Evolutionary conservation across 345 rosid genomes (phyloP), one percentile per base, ranked within the genome.

Genomic region (Salix udensis): DNA sequence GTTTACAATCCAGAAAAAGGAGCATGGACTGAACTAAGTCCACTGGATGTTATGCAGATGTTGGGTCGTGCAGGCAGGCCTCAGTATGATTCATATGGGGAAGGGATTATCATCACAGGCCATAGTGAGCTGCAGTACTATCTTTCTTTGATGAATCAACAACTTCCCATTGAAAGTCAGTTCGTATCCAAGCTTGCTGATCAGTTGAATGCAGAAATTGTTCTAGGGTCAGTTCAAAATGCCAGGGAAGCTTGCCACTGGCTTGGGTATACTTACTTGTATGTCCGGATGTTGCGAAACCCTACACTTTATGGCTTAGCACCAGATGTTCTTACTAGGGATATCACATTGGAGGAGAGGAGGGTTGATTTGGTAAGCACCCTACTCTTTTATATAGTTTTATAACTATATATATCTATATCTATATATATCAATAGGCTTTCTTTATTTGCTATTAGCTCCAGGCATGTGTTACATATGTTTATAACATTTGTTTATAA

Each of bases 51-150:
- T 68, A 93, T 96, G 99, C 99, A 96, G 91, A 96, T 96, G 97
- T 88, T 96, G 83, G 99, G 99, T 77, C 98, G 99, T 86, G 99
- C 98, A 21, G 98, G 99, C 78, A 86, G 98, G 82, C 99, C 99
- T 76, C 98, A 93, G 82, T 96, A 85, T 85, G 99, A 96, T 88
- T 82, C 92, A 23, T 83, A 85, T 53, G 98, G 99, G 65, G 98
- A 93, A 87, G 99, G 99, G 65, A 96, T 96, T 77, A 92, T 96
- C 78, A 93, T 96, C 79, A 96, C 99, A 71, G 97, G 98, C 76
- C 91, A 91, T 81, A 88, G 88, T 79, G 96, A 96, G 76, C 88
- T 96, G 78, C 94, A 89, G 44, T 91, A 91, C 82, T 93, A 96
- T 76, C 92, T 96, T 11, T 96, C 99, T 64, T 87, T 96, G 76